phyloP scores from a whole-genome alignment of 495 filamentous ascomycete species.

The Lophiostoma macrostomum region DNA sequence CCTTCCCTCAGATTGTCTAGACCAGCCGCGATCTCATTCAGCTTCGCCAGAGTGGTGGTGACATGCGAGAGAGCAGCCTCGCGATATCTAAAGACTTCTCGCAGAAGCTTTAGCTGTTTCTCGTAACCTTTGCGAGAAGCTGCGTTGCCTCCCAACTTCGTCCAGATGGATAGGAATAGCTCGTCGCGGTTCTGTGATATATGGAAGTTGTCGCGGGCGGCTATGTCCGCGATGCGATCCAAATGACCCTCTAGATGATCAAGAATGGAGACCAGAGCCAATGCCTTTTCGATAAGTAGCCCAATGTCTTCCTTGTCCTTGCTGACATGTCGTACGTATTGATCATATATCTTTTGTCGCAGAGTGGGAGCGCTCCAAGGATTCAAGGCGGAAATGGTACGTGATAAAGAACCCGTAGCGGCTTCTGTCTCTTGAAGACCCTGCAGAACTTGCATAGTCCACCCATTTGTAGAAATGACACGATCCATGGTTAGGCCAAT shows the following conservation, averaged over 20 bases:
- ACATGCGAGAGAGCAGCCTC: constrained; percentile 59
- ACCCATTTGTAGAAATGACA: constrained; percentile 63
- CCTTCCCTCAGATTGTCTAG: constrained; percentile 66
- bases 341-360: constrained; percentile 47
- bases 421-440: constrained; percentile 44
- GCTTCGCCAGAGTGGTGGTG: constrained; percentile 56
- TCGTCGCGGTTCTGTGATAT: constrained; percentile 55
- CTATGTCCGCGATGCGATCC: constrained; percentile 60
- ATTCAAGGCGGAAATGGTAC: constrained; percentile 43
- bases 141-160: constrained; percentile 63
- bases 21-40: constrained; percentile 62
- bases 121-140: constrained; percentile 54
- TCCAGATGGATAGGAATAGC: constrained; percentile 64
- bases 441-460: constrained; percentile 56
- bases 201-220: constrained; percentile 51
- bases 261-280: constrained; percentile 56
- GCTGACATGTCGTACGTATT: constrained; percentile 62
- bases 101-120: constrained; percentile 55
- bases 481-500: constrained; percentile 67
- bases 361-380: constrained; percentile 56
- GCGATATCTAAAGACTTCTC: constrained; percentile 58
- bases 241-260: constrained; percentile 61
- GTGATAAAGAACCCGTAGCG: constrained; percentile 40
- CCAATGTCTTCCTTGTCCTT: constrained; percentile 64
- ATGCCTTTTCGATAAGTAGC: constrained; percentile 61